Conservation (phyloP, 2,329 filamentous ascomycete species). For the Fusarium denticulatum region DNA sequence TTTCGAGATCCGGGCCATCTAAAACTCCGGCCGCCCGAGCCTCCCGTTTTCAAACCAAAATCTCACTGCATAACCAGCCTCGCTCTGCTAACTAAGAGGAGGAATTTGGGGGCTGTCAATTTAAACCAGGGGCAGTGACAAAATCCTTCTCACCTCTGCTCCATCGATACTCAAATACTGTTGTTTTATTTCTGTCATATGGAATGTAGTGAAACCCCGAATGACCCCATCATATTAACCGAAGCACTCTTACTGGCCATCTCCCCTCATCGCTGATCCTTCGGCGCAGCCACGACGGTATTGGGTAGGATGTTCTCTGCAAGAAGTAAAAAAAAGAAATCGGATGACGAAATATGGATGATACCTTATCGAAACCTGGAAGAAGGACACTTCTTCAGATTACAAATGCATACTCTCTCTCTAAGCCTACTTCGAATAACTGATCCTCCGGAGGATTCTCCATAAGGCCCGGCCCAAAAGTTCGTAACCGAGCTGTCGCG, state of each 20-base stretch:
- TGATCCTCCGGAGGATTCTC: background rate
- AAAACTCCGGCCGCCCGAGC: background rate
- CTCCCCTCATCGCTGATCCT: background rate
- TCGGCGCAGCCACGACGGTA: background rate
- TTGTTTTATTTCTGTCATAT: background rate
- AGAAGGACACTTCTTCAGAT: background rate
- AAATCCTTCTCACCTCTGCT: background rate
- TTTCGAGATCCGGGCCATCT: background rate
- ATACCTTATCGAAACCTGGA: background rate
- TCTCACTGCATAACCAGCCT: background rate
- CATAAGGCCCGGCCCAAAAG: background rate
- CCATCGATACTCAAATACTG: fast-evolving
- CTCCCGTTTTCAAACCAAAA: background rate
- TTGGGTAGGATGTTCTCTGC: background rate
- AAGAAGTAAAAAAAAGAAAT: background rate
- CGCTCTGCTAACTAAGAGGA: background rate
- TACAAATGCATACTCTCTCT: background rate
- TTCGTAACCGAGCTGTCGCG: background rate
- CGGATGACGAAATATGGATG: background rate
- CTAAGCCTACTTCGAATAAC: background rate
- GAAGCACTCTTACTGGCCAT: background rate
- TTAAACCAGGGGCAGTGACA: background rate
- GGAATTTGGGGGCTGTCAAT: background rate
- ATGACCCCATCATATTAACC: background rate
- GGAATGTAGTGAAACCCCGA: background rate